Conservation (phyloP, 2,329 filamentous ascomycete species). For the Sporothrix inflata region DNA sequence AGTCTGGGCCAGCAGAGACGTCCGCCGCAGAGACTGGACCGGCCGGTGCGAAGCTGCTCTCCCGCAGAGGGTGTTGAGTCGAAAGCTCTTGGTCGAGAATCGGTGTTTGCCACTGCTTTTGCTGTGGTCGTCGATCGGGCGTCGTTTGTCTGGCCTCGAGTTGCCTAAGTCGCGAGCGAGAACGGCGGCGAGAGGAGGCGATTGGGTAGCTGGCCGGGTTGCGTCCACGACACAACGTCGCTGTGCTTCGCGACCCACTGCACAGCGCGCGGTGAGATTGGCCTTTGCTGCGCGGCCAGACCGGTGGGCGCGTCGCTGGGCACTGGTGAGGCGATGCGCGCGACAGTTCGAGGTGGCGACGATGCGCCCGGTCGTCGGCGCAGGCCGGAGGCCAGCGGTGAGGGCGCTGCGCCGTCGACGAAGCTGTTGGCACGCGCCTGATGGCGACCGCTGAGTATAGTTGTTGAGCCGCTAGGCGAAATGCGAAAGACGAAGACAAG, state of each 20-base stretch:
- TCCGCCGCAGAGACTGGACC: neutral
- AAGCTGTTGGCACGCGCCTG: neutral
- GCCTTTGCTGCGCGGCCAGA: conserved; percentile 13
- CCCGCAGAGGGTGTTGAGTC: neutral
- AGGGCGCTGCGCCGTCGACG: neutral
- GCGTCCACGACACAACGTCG: conserved; percentile 5
- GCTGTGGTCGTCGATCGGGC: neutral
- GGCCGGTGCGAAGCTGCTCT: neutral
- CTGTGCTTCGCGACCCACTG: conserved; percentile 18
- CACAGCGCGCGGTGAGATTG: conserved; percentile 5
- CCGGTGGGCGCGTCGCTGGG: conserved; percentile 5
- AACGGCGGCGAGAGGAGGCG: neutral
- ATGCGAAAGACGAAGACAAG: neutral
- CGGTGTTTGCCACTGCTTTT: neutral
- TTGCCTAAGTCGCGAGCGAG: neutral
- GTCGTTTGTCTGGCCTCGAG: neutral
- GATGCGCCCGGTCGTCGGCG: neutral
- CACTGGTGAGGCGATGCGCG: neutral
- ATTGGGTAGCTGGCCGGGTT: neutral
- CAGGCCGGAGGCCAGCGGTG: neutral
- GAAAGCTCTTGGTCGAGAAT: neutral
- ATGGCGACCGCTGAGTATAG: neutral
- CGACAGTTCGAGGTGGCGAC: neutral
- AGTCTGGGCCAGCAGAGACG: neutral
- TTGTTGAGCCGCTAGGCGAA: neutral